These are phyloP conservation scores for Prosopis cineraria DNA, from an alignment of 306 rosid genomes.

Conservation along the genomic window DNA sequence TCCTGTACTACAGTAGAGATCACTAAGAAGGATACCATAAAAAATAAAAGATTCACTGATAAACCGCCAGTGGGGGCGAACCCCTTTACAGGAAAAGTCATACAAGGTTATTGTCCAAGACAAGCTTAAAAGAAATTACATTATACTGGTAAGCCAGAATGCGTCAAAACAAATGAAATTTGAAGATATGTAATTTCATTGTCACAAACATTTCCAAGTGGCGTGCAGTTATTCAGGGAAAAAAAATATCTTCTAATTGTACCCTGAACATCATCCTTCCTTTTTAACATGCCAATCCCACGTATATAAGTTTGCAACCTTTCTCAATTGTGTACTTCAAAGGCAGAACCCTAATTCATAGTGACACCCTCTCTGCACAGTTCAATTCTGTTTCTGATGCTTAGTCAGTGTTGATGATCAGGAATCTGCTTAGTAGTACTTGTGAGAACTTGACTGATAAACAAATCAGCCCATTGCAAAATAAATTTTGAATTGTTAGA, in stretches of 20 bases:
- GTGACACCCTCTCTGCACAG: constrained; percentile 25
- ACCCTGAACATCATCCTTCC: constrained; percentile 27
- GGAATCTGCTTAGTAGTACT: constrained; percentile 12
- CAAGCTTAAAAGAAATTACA: constrained; percentile 26
- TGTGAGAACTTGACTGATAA: constrained; percentile 29
- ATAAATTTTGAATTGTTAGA: constrained; percentile 42
- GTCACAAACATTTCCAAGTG: constrained; percentile 27
- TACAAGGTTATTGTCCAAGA: constrained; percentile 30
- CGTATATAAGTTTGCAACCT: constrained; percentile 33
- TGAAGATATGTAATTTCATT: constrained; percentile 34
- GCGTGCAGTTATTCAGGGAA: constrained; percentile 8
- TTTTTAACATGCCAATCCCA: constrained; percentile 17
- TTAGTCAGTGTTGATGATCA: constrained; percentile 35
- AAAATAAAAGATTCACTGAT: background rate
- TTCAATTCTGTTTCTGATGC: constrained; percentile 39
- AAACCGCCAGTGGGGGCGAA: constrained; percentile 22
- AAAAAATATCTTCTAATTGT: constrained; percentile 28
- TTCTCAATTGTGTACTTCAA: constrained; percentile 25
- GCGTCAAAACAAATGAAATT: constrained; percentile 30
- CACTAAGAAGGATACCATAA: background rate
- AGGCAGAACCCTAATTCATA: constrained; percentile 28
- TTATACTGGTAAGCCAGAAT: constrained; percentile 24
- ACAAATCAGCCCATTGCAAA: constrained; percentile 41
- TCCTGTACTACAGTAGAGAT: constrained; percentile 19
- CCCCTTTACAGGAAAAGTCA: constrained; percentile 35